Percentiles rank a stretch among this genome's conserved stretches.
Conservation (phyloP, 768 basidiomycete genomes). For the Serendipita vermifera region DNA sequence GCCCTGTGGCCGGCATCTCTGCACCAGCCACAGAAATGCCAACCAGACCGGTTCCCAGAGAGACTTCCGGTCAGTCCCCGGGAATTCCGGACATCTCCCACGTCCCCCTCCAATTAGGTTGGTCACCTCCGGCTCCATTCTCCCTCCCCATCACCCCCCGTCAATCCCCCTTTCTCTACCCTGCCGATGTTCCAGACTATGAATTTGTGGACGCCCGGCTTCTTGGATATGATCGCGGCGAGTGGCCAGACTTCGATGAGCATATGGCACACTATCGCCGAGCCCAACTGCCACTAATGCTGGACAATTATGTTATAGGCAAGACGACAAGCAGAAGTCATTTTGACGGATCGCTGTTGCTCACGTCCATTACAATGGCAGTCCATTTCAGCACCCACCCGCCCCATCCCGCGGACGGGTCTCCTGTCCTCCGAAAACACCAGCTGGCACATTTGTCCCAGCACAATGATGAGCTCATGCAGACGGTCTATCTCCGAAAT, state of each 20-base stretch:
- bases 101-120: neutral
- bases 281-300: too few relatives aligned
- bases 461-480: neutral
- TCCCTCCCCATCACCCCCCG: neutral
- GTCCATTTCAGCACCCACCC: too few relatives aligned
- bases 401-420: too few relatives aligned
- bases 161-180: conserved; percentile 5
- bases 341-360: too few relatives aligned
- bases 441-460: neutral
- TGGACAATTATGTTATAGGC: too few relatives aligned
- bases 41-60: neutral
- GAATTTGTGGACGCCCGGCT: neutral
- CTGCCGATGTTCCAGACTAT: neutral
- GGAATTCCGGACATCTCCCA: neutral
- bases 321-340: too few relatives aligned
- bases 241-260: conserved; percentile 6
- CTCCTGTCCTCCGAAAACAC: too few relatives aligned
- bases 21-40: neutral
- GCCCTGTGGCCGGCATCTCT: neutral
- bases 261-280: too few relatives aligned
- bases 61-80: neutral
- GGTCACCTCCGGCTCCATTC: neutral
- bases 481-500: neutral
- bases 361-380: too few relatives aligned
- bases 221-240: neutral